Evolutionary conservation across 73 alveolate species (phyloP).

Genomic region (Tetrahymena thermophila): DNA sequence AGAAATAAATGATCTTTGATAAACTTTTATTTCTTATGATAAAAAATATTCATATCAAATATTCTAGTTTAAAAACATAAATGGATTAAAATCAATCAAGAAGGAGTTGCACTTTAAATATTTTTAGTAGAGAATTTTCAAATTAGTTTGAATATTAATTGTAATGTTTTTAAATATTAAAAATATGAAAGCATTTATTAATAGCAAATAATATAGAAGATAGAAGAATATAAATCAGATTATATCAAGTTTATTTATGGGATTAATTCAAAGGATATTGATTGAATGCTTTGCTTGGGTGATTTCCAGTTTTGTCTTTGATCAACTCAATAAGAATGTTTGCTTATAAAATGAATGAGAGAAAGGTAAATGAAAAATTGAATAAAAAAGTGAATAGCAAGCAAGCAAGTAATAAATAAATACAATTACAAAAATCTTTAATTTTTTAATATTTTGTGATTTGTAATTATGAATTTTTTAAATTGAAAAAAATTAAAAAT

Average conservation of each 20-base stretch:
- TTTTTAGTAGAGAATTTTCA: too few relatives aligned
- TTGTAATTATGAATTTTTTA: background rate
- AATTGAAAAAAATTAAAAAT: background rate
- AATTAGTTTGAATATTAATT: background rate
- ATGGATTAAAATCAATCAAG: too few relatives aligned
- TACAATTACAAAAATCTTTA: background rate
- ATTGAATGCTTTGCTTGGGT: background rate
- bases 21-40: too few relatives aligned
- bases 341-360: background rate
- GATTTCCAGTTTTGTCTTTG: background rate
- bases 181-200: background rate
- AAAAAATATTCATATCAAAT: too few relatives aligned
- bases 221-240: background rate
- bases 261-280: background rate
- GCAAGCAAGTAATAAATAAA: too few relatives aligned
- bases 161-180: background rate
- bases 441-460: background rate
- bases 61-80: too few relatives aligned
- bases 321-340: background rate
- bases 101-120: too few relatives aligned
- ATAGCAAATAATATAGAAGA: background rate
- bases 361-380: background rate
- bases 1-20: too few relatives aligned
- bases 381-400: too few relatives aligned
- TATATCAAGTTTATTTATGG: background rate